Percentiles rank a stretch among this genome's conserved stretches.
Conservation (phyloP, 768 basidiomycete species). For the Auricularia cornea region DNA sequence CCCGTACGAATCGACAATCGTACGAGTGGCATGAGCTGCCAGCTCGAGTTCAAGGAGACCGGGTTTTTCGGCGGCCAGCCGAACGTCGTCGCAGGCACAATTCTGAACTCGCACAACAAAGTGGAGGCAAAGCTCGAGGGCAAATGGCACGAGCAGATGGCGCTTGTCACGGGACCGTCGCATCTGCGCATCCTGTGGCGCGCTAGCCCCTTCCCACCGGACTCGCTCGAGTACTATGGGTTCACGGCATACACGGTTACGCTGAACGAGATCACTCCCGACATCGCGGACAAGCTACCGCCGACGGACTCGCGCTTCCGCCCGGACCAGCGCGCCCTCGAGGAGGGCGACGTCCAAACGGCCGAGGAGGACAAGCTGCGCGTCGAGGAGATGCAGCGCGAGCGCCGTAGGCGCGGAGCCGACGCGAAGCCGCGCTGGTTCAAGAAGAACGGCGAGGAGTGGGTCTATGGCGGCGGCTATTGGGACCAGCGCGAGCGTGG, state of each 20-base stretch:
- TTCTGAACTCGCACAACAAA: slow-evolving; percentile 46
- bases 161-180: slow-evolving; percentile 56
- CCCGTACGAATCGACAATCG: slow-evolving; percentile 67
- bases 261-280: slow-evolving; percentile 69
- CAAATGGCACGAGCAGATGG: slow-evolving; percentile 81
- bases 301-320: slow-evolving; percentile 76
- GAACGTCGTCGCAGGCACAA: slow-evolving; percentile 59
- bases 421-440: slow-evolving; percentile 72
- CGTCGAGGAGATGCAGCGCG: slow-evolving; percentile 70
- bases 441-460: slow-evolving; percentile 56
- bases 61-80: slow-evolving; percentile 70
- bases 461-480: slow-evolving; percentile 72
- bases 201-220: slow-evolving; percentile 61
- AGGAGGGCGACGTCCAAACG: slow-evolving; percentile 60
- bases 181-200: slow-evolving; percentile 75
- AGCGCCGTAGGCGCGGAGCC: slow-evolving; percentile 51
- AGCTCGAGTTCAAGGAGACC: slow-evolving; percentile 78
- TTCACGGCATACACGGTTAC: slow-evolving; percentile 75
- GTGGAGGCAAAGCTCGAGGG: slow-evolving; percentile 64
- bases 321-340: slow-evolving; percentile 75
- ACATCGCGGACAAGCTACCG: slow-evolving; percentile 55
- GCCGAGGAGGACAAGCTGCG: slow-evolving; percentile 68
- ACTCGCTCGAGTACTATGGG: slow-evolving; percentile 66
- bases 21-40: slow-evolving; percentile 45
- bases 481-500: slow-evolving; percentile 66